Evolutionary conservation across 2,329 filamentous ascomycete genomes (phyloP), one percentile per base, ranked within the genome.

Genomic region (Aureobasidium sp.): DNA sequence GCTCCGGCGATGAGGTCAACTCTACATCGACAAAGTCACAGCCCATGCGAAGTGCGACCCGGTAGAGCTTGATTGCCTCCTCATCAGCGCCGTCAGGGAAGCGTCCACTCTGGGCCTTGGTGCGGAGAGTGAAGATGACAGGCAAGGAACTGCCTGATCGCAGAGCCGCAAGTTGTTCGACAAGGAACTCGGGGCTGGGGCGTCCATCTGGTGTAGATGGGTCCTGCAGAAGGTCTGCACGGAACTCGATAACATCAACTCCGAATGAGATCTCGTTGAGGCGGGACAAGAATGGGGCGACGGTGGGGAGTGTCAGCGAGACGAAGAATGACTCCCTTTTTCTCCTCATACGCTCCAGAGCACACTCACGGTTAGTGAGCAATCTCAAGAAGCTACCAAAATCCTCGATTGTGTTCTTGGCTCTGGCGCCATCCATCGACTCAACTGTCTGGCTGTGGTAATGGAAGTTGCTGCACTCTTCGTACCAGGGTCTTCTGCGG

Each of bases 21-120:
- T 99, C 94, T 8, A 97, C 78, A 72, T 99, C 94, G 27, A 99
- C 81, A 71, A 95, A 99, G 72, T 99, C 94, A 47, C 92, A 85
- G 9, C 91, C 93, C 73, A 94, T 85, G 29, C 90, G 86, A 62
- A 96, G 78, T 6, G 90, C 94, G 40, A 89, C 80, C 48, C 81
- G 81, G 75, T 96, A 97, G 11, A 99, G 82, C 31, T 82, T 81
- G 47, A 89, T 79, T 9, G 90, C 87, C 50, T 70, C 64, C 63
- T 87, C 82, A 57, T 84, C 79, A 29, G 86, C 86, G 62, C 85
- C 78, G 70, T 97, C 91, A 0, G 91, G 89, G 75, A 96, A 97
- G 59, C 83, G 85, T 22, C 94, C 94, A 4, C 93, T 93, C 76
- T 99, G 94, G 24, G 87, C 85, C 66, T 83, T 81, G 5, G 91